Evolutionary conservation across 148 eudicot species (phyloP).

Genomic region (Persicaria tinctoria): DNA sequence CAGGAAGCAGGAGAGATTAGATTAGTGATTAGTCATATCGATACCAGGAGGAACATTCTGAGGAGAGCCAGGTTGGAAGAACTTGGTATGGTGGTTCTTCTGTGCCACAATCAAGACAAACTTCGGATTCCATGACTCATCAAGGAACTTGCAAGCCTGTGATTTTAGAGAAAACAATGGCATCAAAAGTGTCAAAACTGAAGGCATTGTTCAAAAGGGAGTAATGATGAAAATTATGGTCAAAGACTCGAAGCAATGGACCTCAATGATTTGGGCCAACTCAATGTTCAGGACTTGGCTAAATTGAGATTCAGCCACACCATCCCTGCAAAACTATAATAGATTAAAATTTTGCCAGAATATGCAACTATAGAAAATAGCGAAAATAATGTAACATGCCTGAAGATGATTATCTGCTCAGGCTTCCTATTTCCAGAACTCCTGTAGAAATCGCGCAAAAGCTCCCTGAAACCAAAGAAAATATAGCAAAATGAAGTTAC

Average conservation of each 20-base stretch:
- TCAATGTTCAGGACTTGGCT: conserved; percentile 38
- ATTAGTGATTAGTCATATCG: neutral
- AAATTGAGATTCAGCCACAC: conserved; percentile 45
- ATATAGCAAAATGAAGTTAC: neutral
- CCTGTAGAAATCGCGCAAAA: conserved; percentile 25
- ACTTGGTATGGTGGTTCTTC: conserved; percentile 41
- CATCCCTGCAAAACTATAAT: conserved; percentile 27
- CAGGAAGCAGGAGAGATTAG: neutral
- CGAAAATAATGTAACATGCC: conserved; percentile 11
- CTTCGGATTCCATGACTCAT: conserved; percentile 27
- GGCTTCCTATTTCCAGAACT: conserved; percentile 38
- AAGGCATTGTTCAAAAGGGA: neutral
- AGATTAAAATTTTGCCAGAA: no score
- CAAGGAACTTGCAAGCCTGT: conserved; percentile 32
- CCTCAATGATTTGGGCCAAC: conserved; percentile 32
- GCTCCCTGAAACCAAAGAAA: conserved; percentile 24
- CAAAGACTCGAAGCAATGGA: neutral
- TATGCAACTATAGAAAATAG: neutral
- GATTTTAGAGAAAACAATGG: neutral
- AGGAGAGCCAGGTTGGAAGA: conserved; percentile 23
- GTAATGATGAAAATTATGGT: neutral
- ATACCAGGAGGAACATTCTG: conserved; percentile 33
- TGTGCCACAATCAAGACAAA: conserved; percentile 32
- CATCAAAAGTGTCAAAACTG: neutral
- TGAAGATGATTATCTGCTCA: conserved; percentile 37